phyloP scores from a whole-genome alignment of 805 yeast species.

The Hyphopichia homilentoma region DNA sequence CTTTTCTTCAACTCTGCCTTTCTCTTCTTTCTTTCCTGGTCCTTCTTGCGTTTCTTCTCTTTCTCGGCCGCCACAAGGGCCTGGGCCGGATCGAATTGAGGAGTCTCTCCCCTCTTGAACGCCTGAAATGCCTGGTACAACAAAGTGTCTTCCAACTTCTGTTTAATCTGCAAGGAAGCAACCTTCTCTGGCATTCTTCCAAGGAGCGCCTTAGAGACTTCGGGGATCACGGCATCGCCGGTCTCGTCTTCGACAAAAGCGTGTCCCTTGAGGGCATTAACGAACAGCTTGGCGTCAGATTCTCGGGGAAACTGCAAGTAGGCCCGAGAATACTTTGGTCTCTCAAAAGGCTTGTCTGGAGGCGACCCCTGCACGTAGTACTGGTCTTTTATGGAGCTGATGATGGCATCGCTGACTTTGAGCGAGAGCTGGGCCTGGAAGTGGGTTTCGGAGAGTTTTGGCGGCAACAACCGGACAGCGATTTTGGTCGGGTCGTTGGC shows the following conservation, averaged over 20 bases:
- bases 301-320: slow-evolving; percentile 29
- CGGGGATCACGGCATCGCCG: slow-evolving; percentile 28
- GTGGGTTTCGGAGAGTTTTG: slow-evolving; percentile 23
- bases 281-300: slow-evolving; percentile 22
- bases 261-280: too few species aligned
- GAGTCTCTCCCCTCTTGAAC: slow-evolving; percentile 7
- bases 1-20: slow-evolving; percentile 3
- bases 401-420: slow-evolving; percentile 9
- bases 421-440: slow-evolving; percentile 20
- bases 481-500: too few species aligned
- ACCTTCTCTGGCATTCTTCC: slow-evolving; percentile 26
- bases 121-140: slow-evolving; percentile 15
- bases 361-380: slow-evolving; percentile 43
- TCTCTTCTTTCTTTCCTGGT: slow-evolving; percentile 4
- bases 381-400: slow-evolving; percentile 4
- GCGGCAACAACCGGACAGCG: slow-evolving; percentile 43
- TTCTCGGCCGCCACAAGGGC: slow-evolving; percentile 10
- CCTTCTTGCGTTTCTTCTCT: slow-evolving; percentile 4
- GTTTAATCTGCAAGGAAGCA: too few species aligned
- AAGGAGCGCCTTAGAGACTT: slow-evolving; percentile 30
- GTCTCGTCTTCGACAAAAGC: slow-evolving; percentile 16
- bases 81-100: slow-evolving; percentile 2
- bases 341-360: slow-evolving; percentile 36
- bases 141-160: slow-evolving; percentile 14
- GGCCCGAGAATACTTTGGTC: slow-evolving; percentile 39